A percentile compares a stretch with the other conserved stretches of the same genome.
Conservation (phyloP, 352 stramenopile species). For the Phytophthora europaea region DNA sequence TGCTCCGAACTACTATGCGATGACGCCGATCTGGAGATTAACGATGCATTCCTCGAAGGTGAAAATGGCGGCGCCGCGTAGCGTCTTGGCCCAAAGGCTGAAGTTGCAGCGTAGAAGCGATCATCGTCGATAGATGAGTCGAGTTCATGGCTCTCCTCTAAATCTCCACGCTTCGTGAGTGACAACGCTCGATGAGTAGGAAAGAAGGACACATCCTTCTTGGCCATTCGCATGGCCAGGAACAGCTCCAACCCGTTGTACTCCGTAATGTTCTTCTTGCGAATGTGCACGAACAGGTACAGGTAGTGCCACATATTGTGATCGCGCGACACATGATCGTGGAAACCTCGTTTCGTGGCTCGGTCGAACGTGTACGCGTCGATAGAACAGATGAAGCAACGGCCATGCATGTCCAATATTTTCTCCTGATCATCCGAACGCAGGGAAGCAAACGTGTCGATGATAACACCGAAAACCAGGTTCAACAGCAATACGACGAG, state of each 20-base stretch:
- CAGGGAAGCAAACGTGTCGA: constrained; percentile 84
- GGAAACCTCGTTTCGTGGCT: constrained; percentile 71
- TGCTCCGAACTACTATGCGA: constrained; percentile 23
- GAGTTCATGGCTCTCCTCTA: constrained; percentile 15
- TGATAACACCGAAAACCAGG: constrained; percentile 83
- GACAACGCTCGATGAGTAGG: constrained; percentile 69
- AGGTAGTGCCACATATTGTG: constrained; percentile 90
- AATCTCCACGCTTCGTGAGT: constrained; percentile 45
- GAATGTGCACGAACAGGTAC: constrained; percentile 83
- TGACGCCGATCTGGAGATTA: constrained; percentile 13
- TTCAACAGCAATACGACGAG: constrained; percentile 84
- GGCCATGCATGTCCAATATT: constrained; percentile 70
- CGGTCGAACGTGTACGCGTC: constrained; percentile 84
- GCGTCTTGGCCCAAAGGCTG: constrained; percentile 20
- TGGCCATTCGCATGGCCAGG: constrained; percentile 81
- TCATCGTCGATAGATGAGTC: constrained; percentile 22
- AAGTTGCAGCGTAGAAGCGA: constrained; percentile 27
- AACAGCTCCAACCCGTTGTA: constrained; percentile 87
- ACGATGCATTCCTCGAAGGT: constrained; percentile 25
- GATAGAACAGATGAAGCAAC: constrained; percentile 87
- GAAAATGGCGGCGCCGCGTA: constrained; percentile 16
- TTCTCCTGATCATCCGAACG: constrained; percentile 74
- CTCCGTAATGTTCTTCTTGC: constrained; percentile 80
- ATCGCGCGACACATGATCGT: constrained; percentile 77
- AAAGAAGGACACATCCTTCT: constrained; percentile 83